A percentile compares a stretch with the other conserved stretches of the same genome.
Conservation (phyloP, 2,329 filamentous ascomycete species). For the Alternaria solani region DNA sequence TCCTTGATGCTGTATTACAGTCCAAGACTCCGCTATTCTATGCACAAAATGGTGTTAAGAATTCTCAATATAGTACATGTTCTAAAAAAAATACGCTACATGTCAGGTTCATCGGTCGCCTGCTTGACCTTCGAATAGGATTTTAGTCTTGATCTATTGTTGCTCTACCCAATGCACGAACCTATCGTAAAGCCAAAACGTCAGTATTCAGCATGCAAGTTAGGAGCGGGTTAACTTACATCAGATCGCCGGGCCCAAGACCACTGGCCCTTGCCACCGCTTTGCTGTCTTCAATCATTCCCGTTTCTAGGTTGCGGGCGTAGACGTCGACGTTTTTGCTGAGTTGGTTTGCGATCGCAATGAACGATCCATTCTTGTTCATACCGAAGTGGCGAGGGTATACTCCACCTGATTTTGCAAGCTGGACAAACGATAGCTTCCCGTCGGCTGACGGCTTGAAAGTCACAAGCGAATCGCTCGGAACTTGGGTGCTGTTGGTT, state of each 20-base stretch:
- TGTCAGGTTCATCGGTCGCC: not conserved
- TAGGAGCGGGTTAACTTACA: constrained; percentile 16
- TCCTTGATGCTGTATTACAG: not conserved
- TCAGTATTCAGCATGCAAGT: not conserved
- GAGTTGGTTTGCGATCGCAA: constrained; percentile 72
- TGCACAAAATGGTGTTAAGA: not conserved
- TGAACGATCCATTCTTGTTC: constrained; percentile 68
- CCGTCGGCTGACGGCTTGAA: constrained; percentile 56
- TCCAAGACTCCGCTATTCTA: not conserved
- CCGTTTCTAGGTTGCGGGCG: constrained; percentile 65
- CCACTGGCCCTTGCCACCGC: constrained; percentile 46
- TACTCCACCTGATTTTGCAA: constrained; percentile 69
- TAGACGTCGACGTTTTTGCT: constrained; percentile 69
- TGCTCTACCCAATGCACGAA: constrained; percentile 13
- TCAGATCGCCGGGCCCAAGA: constrained; percentile 35
- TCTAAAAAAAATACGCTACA: not conserved
- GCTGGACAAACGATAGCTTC: constrained; percentile 63
- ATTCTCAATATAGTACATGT: not conserved
- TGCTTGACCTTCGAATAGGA: not conserved
- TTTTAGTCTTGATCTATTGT: not conserved
- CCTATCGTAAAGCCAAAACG: not conserved
- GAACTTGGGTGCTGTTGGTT: constrained; percentile 44
- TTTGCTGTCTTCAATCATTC: constrained; percentile 61
- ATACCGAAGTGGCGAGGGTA: constrained; percentile 73
- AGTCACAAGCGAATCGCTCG: constrained; percentile 68